Evolutionary conservation across 805 yeast genomes (phyloP).

Genomic region (Wickerhamiella sorbophila): DNA sequence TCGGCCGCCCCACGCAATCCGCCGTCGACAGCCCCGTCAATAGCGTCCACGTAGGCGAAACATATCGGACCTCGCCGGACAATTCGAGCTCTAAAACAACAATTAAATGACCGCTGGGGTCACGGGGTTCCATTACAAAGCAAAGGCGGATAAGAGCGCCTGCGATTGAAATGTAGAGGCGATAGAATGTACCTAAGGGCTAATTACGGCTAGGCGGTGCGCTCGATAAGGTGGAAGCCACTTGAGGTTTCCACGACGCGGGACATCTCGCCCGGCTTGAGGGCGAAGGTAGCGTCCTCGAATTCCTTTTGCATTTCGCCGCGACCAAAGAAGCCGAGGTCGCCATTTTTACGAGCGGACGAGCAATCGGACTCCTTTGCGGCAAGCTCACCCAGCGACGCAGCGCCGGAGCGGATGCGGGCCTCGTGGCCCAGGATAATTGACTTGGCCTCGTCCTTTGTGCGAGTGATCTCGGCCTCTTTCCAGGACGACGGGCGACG

Average conservation of each 20-base stretch:
- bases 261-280: constrained; percentile 73
- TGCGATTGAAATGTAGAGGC: not conserved
- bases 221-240: constrained; percentile 77
- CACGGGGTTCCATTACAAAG: not conserved
- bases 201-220: constrained; percentile 39
- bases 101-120: constrained; percentile 25
- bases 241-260: constrained; percentile 77
- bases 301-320: constrained; percentile 95
- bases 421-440: constrained; percentile 44
- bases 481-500: constrained; percentile 93
- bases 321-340: constrained; percentile 71
- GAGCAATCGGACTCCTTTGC: constrained; percentile 76
- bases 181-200: not conserved
- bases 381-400: constrained; percentile 59
- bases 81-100: constrained; percentile 74
- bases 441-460: constrained; percentile 67
- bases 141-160: no score
- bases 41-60: constrained; percentile 64
- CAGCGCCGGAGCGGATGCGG: constrained; percentile 48
- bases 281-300: constrained; percentile 71
- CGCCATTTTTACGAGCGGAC: constrained; percentile 79
- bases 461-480: constrained; percentile 53
- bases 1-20: constrained; percentile 14
- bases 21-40: constrained; percentile 40
- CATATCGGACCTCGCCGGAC: constrained; percentile 60